Evolutionary conservation across 208 protist genomes (phyloP).

Genomic region (Leishmania arabica): DNA sequence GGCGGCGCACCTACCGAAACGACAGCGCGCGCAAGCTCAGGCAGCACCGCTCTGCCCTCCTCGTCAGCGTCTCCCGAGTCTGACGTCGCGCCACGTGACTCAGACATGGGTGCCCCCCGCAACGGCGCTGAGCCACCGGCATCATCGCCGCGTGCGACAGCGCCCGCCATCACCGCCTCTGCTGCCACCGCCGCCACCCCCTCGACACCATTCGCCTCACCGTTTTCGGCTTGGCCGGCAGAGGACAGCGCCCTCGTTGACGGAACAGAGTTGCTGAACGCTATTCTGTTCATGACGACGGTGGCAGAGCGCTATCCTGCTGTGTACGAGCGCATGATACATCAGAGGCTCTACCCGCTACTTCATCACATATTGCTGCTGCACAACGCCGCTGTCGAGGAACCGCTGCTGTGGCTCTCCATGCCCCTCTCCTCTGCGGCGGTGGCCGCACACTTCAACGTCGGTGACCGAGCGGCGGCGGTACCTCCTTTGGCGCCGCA

Average conservation of each 20-base stretch:
- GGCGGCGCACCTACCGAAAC: neutral
- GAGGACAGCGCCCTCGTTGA: constrained; percentile 28
- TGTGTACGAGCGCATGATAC: constrained; percentile 46
- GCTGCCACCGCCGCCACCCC: neutral
- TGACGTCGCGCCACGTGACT: neutral
- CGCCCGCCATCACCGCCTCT: neutral
- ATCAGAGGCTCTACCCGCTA: constrained; percentile 47
- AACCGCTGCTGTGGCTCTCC: constrained; percentile 22
- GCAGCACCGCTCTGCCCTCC: neutral
- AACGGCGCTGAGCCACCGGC: neutral
- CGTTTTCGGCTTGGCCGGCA: neutral
- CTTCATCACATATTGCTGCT: constrained; percentile 46
- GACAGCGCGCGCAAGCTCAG: neutral
- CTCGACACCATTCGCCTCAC: neutral
- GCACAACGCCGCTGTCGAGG: constrained; percentile 23
- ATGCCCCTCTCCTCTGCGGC: constrained; percentile 19
- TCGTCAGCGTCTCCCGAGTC: neutral
- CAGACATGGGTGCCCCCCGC: neutral
- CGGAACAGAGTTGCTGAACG: constrained; percentile 45
- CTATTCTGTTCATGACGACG: constrained; percentile 50
- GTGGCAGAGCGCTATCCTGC: constrained; percentile 37
- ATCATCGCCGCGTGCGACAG: neutral
- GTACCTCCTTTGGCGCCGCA: neutral
- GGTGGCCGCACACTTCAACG: neutral
- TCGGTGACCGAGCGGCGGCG: neutral